A percentile compares a stretch with the other conserved stretches of the same genome.
Conservation (phyloP, 2,329 filamentous ascomycete genomes). For the Phaeosphaeriaceae sp. region DNA sequence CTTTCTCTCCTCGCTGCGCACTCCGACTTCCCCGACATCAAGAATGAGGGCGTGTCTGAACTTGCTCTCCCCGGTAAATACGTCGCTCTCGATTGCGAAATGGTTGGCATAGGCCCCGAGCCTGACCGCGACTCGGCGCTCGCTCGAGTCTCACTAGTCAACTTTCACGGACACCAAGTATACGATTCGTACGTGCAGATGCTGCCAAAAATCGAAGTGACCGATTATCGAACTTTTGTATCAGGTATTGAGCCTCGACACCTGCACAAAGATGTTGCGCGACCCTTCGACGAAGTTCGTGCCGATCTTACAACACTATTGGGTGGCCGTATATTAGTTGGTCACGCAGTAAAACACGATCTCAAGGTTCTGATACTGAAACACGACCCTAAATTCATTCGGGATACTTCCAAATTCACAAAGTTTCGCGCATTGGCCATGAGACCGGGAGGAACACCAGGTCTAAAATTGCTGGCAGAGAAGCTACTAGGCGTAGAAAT, state of each 20-base stretch:
- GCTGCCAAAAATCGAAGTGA: conserved; percentile 69
- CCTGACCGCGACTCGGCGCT: conserved; percentile 74
- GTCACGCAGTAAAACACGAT: conserved; percentile 83
- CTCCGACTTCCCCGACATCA: conserved; percentile 47
- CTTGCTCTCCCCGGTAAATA: conserved; percentile 83
- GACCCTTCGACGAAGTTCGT: conserved; percentile 77
- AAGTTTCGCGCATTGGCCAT: conserved; percentile 73
- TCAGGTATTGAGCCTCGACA: conserved; percentile 80
- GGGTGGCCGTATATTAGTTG: conserved; percentile 74
- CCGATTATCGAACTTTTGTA: conserved; percentile 87
- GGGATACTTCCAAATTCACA: conserved; percentile 82
- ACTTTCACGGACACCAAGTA: conserved; percentile 89
- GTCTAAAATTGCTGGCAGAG: conserved; percentile 65
- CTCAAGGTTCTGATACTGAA: conserved; percentile 75
- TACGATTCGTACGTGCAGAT: conserved; percentile 93
- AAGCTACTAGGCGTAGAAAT: conserved; percentile 65
- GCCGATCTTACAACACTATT: conserved; percentile 72
- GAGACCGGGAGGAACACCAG: conserved; percentile 68
- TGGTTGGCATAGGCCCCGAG: conserved; percentile 82
- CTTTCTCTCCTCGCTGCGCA: conserved; percentile 57
- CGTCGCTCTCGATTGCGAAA: conserved; percentile 93
- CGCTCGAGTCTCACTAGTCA: conserved; percentile 87
- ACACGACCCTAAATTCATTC: conserved; percentile 77
- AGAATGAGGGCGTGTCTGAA: conserved; percentile 53
- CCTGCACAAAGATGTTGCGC: conserved; percentile 61